Evolutionary conservation across 2,329 filamentous ascomycete species (phyloP).

Genomic region (Venturia effusa): DNA sequence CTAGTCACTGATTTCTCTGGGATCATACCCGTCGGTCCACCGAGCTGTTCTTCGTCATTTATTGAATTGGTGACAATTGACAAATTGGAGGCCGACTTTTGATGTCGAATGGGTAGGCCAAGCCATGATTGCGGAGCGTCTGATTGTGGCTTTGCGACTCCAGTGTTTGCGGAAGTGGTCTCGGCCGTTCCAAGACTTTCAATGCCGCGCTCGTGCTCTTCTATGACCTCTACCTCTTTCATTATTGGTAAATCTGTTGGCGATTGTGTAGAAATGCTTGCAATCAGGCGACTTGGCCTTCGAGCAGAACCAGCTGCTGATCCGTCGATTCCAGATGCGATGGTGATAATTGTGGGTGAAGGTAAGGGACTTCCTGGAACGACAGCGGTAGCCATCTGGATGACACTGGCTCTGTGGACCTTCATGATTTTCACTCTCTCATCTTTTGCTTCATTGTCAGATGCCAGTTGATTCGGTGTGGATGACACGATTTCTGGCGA

Average conservation of each 20-base stretch:
- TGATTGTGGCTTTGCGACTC: not conserved
- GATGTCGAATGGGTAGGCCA: not conserved
- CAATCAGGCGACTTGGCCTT: not conserved
- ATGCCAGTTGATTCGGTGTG: not conserved
- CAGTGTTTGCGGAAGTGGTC: not conserved
- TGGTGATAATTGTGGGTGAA: not conserved
- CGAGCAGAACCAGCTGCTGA: constrained; percentile 2
- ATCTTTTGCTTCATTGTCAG: not conserved
- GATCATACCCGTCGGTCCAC: not conserved
- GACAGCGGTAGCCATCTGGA: constrained; percentile 1
- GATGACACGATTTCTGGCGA: not conserved
- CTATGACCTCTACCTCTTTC: not conserved
- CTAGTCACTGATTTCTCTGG: not conserved
- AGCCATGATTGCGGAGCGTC: not conserved
- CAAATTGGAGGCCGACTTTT: not conserved
- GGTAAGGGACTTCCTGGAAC: not conserved
- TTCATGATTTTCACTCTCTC: not conserved
- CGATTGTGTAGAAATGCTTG: not conserved
- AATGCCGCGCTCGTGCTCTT: not conserved
- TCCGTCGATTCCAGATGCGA: not conserved
- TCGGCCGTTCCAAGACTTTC: not conserved
- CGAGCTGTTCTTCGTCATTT: not conserved
- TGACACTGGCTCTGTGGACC: not conserved
- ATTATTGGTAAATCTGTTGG: not conserved
- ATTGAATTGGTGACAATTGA: not conserved